A percentile compares a stretch with the other conserved stretches of the same genome.
Conservation (phyloP, 2,329 filamentous ascomycete genomes). For the Sphaceloma murrayae region DNA sequence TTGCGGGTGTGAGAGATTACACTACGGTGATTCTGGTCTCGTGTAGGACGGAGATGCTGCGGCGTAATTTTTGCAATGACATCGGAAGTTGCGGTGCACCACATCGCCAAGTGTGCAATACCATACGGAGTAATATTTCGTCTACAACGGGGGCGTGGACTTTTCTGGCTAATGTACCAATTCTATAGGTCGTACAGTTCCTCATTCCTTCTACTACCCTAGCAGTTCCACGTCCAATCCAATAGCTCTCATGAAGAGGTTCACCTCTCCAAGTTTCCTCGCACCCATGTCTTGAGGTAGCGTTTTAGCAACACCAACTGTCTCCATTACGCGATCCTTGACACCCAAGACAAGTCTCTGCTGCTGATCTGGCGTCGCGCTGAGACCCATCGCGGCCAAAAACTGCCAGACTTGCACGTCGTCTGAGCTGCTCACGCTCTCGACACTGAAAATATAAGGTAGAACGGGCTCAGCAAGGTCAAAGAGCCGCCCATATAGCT, state of each 20-base stretch:
- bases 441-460: slow-evolving; percentile 78
- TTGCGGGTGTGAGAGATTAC: background rate
- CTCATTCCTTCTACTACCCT: slow-evolving; percentile 40
- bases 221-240: slow-evolving; percentile 87
- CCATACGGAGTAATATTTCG: too few relatives aligned
- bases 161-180: background rate
- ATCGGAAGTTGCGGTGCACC: background rate
- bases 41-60: slow-evolving; percentile 14
- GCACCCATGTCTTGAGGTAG: slow-evolving; percentile 77
- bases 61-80: slow-evolving; percentile 12
- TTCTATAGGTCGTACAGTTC: background rate
- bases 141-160: too few relatives aligned
- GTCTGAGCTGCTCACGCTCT: slow-evolving; percentile 64
- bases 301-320: slow-evolving; percentile 78
- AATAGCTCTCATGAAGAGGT: slow-evolving; percentile 96
- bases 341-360: slow-evolving; percentile 88
- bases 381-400: slow-evolving; percentile 86
- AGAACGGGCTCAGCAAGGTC: slow-evolving; percentile 76
- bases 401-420: slow-evolving; percentile 99
- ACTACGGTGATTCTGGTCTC: too few relatives aligned
- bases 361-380: slow-evolving; percentile 87
- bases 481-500: slow-evolving; percentile 78
- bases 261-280: slow-evolving; percentile 80
- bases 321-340: slow-evolving; percentile 97
- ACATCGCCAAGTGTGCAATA: background rate